phyloP scores from a whole-genome alignment of 805 yeast genomes.

The Blastobotrys terrestris region DNA sequence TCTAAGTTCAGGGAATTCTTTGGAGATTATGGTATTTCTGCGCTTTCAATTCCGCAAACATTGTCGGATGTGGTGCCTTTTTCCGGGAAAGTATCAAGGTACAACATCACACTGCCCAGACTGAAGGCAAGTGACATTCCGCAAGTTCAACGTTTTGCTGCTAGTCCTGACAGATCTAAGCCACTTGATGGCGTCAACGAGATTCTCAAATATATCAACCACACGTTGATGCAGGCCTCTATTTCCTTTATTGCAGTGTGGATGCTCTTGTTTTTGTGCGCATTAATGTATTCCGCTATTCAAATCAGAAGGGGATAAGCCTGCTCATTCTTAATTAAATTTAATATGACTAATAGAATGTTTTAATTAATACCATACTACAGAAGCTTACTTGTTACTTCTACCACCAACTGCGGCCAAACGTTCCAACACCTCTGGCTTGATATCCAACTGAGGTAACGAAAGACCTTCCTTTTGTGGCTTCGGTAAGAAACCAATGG shows the following conservation, averaged over 20 bases:
- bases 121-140: neutral
- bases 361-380: neutral
- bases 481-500: conserved; percentile 69
- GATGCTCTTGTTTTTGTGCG: conserved; percentile 5
- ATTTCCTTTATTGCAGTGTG: conserved; percentile 9
- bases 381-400: conserved; percentile 34
- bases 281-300: conserved; percentile 23
- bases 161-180: neutral
- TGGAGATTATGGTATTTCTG: neutral
- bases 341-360: neutral
- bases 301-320: conserved; percentile 39
- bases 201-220: conserved; percentile 4
- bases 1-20: neutral
- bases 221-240: conserved; percentile 4
- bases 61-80: neutral
- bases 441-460: conserved; percentile 54
- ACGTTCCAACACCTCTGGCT: conserved; percentile 26
- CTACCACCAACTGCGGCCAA: conserved; percentile 11
- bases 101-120: neutral
- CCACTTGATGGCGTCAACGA: neutral
- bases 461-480: conserved; percentile 36
- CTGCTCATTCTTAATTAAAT: too few relatives aligned
- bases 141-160: neutral
- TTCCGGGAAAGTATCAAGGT: neutral
- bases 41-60: neutral